Conservation (phyloP, 495 filamentous ascomycete genomes). For the Tuber magnatum region DNA sequence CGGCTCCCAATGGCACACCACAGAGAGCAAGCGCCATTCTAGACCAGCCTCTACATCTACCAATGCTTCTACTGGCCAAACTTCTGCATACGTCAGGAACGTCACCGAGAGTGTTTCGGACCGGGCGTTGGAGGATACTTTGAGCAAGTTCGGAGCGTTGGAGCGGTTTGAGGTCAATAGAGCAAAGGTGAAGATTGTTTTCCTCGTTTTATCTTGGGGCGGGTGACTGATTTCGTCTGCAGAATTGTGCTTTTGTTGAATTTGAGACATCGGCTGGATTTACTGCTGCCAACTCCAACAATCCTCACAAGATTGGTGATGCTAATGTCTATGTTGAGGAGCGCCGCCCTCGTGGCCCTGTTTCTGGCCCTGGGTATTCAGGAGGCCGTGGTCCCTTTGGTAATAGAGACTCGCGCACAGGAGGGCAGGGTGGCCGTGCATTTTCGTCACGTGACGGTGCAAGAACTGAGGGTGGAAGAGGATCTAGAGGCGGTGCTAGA, state of each 20-base stretch:
- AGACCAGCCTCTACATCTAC: conserved; percentile 24
- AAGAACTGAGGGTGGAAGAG: conserved; percentile 20
- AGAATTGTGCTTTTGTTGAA: conserved; percentile 97
- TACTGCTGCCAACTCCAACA: conserved; percentile 69
- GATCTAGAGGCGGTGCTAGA: conserved; percentile 19
- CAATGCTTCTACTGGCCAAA: conserved; percentile 51
- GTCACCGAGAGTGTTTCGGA: conserved; percentile 76
- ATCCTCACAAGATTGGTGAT: conserved; percentile 74
- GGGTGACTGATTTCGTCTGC: conserved; percentile 36
- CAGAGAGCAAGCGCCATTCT: conserved; percentile 35
- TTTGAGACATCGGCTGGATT: conserved; percentile 73
- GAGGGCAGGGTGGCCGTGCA: conserved; percentile 27
- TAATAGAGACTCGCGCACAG: conserved; percentile 19
- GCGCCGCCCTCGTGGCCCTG: conserved; percentile 52
- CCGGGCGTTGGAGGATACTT: conserved; percentile 56
- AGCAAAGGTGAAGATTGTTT: conserved; percentile 57
- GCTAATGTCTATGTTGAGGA: conserved; percentile 81
- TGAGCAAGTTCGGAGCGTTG: conserved; percentile 69
- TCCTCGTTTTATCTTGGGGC: conserved; percentile 1
- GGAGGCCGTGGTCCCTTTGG: conserved; percentile 16
- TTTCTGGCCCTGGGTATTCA: conserved; percentile 16
- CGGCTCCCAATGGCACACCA: conserved; percentile 34
- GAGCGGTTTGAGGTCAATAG: conserved; percentile 85
- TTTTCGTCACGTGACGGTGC: conserved; percentile 22
- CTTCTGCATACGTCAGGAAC: conserved; percentile 84